Base-by-base conservation (phyloP, 176 grass and related monocot genomes). In the Thinopyrum elongatum region DNA sequence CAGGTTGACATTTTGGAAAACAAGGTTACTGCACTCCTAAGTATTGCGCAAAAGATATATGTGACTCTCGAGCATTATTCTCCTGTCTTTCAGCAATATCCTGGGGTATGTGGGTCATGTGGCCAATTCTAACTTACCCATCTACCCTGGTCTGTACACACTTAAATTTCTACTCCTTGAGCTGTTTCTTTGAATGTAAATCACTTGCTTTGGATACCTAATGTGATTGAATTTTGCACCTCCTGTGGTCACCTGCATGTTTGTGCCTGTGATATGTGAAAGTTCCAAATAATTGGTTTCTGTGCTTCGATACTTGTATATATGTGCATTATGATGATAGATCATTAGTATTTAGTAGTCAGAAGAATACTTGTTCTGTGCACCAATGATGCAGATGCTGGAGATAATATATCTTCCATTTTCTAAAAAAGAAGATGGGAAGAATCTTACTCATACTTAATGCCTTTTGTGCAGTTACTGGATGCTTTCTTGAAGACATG, bases 1-100 rank as follows among this genome's bases (percentile, higher is more conserved):
- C 85, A 99, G 97, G 97, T 99, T 82, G 92, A 94, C 34, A 61
- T 85, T 79, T 81, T 99, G 35, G 94, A 86, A 59, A 88, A 96
- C 73, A 95, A 99, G 84, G 92, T 99, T 72, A 93, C 91, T 87
- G 82, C 82, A 36, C 86, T 99, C 29, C 55, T 96, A 58, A 88
- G 75, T 74, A 92, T 99, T 91, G 90, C 94, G 71, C 90, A 91
- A 86, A 99, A 95, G 85, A 95, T 99, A 88, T 90, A 96, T 67
- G 58, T 91, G 72, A 94, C 97, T 70, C 84, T 99, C n/a, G 89
- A 89, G 65, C 82, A 90, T 89, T 99, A 99, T 35, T 94, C 97
- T 76, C 86, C 92, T 55, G 88, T 99, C 80, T 86, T 99, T 65
- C 92, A 96, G 73, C 90, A 92, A 35, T 90, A 99, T 88, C 97